Evolutionary conservation across 2,329 filamentous ascomycete species (phyloP).

Genomic region (Cladosporium cucumerinum): DNA sequence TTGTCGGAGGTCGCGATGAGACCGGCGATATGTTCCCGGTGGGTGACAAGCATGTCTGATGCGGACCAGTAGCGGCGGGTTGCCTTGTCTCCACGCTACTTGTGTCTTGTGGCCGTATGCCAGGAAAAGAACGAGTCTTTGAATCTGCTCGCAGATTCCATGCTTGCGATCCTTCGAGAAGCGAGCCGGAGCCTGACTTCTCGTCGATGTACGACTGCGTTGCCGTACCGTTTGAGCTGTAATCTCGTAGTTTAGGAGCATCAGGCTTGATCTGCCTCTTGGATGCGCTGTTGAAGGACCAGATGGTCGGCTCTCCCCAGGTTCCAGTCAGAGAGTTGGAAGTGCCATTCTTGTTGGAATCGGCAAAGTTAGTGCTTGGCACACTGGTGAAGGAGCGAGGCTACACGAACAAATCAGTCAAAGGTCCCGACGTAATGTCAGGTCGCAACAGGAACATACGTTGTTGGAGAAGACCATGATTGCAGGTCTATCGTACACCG

Average conservation of each 20-base stretch:
- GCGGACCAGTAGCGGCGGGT: constrained; percentile 25
- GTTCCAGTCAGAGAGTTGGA: background rate
- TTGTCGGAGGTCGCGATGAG: constrained; percentile 24
- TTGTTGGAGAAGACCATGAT: constrained; percentile 25
- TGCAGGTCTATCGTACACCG: constrained; percentile 23
- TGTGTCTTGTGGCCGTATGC: background rate
- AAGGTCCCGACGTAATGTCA: background rate
- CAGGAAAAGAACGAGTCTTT: background rate
- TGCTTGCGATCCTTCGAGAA: constrained; percentile 8
- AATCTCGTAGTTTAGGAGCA: constrained; percentile 18
- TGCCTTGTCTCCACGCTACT: background rate
- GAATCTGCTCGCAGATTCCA: background rate
- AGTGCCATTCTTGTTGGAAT: constrained; percentile 1
- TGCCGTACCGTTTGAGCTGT: background rate
- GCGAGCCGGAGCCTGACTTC: constrained; percentile 8
- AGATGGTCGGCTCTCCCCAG: constrained; percentile 18
- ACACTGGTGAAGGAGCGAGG: constrained; percentile 27
- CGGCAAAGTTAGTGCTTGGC: background rate
- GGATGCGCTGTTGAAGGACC: constrained; percentile 26
- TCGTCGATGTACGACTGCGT: background rate
- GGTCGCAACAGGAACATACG: constrained; percentile 13
- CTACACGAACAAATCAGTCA: constrained; percentile 18
- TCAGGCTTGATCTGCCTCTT: constrained; percentile 24
- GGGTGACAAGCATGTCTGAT: constrained; percentile 11
- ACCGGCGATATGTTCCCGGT: constrained; percentile 25